Percentiles rank a stretch among this genome's conserved stretches.
These are phyloP conservation scores for Vinca minor DNA, from an alignment of 257 asterid species.

Conservation along the genomic window DNA sequence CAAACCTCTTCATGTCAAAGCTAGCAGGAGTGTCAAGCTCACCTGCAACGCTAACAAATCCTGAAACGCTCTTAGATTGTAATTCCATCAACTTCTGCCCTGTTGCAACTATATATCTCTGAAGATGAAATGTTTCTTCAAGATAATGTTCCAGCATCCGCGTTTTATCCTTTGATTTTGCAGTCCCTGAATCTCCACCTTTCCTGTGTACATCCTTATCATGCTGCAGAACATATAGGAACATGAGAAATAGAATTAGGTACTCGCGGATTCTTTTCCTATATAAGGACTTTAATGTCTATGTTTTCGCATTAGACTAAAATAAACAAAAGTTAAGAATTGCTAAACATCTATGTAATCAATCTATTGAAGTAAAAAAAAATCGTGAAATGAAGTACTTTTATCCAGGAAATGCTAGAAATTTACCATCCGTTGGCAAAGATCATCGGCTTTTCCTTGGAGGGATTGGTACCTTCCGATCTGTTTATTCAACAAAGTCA, in stretches of 20 bases:
- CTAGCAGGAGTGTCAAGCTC: conserved; percentile 48
- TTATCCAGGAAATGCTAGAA: too few relatives aligned
- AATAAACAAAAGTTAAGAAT: too few relatives aligned
- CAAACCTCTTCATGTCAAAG: conserved; percentile 65
- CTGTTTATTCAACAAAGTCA: conserved; percentile 61
- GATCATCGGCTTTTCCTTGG: conserved; percentile 66
- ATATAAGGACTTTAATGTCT: too few relatives aligned
- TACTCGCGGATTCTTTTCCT: too few relatives aligned
- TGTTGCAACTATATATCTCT: conserved; percentile 79
- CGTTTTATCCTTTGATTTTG: conserved; percentile 62
- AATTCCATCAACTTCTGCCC: conserved; percentile 77
- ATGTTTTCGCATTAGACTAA: too few relatives aligned
- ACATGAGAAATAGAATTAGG: too few relatives aligned
- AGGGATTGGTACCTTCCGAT: conserved; percentile 73
- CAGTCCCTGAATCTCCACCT: conserved; percentile 32
- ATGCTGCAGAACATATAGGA: conserved; percentile 36
- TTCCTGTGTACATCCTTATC: conserved; percentile 37
- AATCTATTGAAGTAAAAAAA: too few relatives aligned
- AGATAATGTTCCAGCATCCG: conserved; percentile 64
- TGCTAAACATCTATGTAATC: too few relatives aligned
- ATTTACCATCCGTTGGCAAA: conserved; percentile 76
- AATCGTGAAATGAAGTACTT: neutral
- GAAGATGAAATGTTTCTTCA: conserved; percentile 86
- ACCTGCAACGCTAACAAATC: conserved; percentile 34
- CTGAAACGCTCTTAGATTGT: conserved; percentile 60